These are phyloP conservation scores for Fusarium sp. DNA, from an alignment of 2,329 filamentous ascomycete species.

Conservation along the genomic window DNA sequence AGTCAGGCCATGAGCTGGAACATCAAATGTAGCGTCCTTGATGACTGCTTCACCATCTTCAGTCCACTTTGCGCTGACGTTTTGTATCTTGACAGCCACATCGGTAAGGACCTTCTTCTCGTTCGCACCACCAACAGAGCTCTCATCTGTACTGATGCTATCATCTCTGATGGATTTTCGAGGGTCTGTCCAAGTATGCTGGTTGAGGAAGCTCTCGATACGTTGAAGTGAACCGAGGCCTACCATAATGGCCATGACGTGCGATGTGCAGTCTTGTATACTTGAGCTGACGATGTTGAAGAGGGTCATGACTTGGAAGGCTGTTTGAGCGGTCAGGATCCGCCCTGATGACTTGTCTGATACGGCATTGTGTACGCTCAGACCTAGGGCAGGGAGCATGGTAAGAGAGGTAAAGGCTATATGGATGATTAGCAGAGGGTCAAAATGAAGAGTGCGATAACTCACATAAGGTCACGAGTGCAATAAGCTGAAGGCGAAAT, in stretches of 20 bases:
- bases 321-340: background rate
- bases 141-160: background rate
- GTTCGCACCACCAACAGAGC: fast-evolving
- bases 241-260: background rate
- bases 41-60: background rate
- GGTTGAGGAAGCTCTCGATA: background rate
- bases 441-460: fast-evolving
- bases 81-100: background rate
- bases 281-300: background rate
- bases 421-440: fast-evolving
- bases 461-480: background rate
- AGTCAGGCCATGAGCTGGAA: background rate
- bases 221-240: background rate
- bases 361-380: background rate
- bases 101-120: background rate
- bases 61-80: background rate
- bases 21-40: background rate
- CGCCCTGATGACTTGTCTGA: background rate
- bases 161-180: background rate
- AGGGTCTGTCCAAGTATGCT: background rate
- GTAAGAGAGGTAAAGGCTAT: background rate
- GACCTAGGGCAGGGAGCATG: background rate
- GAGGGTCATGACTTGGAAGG: background rate
- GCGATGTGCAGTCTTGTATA: background rate
- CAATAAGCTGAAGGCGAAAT: background rate